phyloP scores from a whole-genome alignment of 768 basidiomycete species.

The Sarcomyxa edulis region DNA sequence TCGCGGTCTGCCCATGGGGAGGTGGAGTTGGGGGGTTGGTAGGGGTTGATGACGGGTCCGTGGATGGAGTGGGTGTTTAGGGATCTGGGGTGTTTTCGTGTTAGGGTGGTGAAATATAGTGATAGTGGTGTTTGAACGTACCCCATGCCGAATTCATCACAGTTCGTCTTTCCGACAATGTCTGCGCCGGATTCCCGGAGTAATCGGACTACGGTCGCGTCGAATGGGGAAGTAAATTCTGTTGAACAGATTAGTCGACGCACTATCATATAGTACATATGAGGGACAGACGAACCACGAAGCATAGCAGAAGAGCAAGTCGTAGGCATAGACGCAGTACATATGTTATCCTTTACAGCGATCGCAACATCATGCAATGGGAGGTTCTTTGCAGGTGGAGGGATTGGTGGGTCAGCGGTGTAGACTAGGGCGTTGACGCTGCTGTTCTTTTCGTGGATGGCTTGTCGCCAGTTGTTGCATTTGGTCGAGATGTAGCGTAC shows the following conservation, averaged over 20 bases:
- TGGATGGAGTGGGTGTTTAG: slow-evolving; percentile 69
- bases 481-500: no score
- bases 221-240: slow-evolving; percentile 79
- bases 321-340: slow-evolving; percentile 53
- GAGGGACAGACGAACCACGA: slow-evolving; percentile 32
- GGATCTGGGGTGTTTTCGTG: slow-evolving; percentile 43
- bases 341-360: slow-evolving; percentile 87
- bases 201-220: slow-evolving; percentile 76
- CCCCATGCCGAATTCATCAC: slow-evolving; percentile 99
- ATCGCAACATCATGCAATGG: slow-evolving; percentile 42
- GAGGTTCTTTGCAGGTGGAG: slow-evolving; percentile 1
- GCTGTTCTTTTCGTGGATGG: slow-evolving; percentile 30
- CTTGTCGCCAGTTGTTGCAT: slow-evolving; percentile 18
- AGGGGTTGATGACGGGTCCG: slow-evolving; percentile 80
- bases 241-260: background rate
- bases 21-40: slow-evolving; percentile 21
- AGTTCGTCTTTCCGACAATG: slow-evolving; percentile 86
- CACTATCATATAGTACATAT: background rate
- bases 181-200: slow-evolving; percentile 60
- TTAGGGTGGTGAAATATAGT: background rate
- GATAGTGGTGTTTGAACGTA: slow-evolving; percentile 25
- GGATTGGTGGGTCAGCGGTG: slow-evolving; percentile 16
- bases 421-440: slow-evolving; percentile 54
- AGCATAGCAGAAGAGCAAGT: slow-evolving; percentile 82
- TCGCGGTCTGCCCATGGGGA: slow-evolving; percentile 24